A percentile compares a stretch with the other conserved stretches of the same genome.
These are phyloP conservation scores for Eucalyptus cloeziana DNA, from an alignment of 345 rosid species.

Conservation along the genomic window DNA sequence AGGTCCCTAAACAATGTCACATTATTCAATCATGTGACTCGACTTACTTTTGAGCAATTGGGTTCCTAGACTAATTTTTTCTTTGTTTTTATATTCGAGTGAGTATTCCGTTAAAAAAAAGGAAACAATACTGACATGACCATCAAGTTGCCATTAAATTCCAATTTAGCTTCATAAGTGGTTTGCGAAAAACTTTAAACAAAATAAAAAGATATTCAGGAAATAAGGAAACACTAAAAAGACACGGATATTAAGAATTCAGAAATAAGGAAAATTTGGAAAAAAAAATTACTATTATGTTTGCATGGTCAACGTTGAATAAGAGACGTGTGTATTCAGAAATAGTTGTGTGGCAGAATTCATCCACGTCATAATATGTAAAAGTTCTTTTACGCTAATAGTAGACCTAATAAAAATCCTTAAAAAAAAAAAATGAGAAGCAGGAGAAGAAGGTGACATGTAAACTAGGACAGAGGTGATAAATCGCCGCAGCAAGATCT, in stretches of 20 bases:
- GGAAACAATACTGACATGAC: neutral
- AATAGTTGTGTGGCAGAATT: neutral
- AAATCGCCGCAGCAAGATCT: neutral
- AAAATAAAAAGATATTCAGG: neutral
- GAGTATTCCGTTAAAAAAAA: neutral
- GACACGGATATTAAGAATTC: neutral
- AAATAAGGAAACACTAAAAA: neutral
- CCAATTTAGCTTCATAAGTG: neutral
- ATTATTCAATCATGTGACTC: no score
- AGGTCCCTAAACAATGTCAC: neutral
- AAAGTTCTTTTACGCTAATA: neutral
- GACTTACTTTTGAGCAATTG: neutral
- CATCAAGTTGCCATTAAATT: no score
- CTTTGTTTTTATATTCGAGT: fast-evolving
- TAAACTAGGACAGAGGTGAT: neutral
- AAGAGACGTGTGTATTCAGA: no score
- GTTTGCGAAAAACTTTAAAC: neutral
- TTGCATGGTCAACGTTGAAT: no score
- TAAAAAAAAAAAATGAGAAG: neutral
- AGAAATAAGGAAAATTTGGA: neutral
- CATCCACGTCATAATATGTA: neutral
- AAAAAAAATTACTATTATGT: neutral
- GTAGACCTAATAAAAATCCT: neutral
- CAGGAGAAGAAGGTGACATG: neutral
- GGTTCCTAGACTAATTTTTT: neutral